These are phyloP conservation scores for Hamiltosporidium magnivora DNA, from an alignment of 371 early-diverging fungal genomes.

Conservation along the genomic window DNA sequence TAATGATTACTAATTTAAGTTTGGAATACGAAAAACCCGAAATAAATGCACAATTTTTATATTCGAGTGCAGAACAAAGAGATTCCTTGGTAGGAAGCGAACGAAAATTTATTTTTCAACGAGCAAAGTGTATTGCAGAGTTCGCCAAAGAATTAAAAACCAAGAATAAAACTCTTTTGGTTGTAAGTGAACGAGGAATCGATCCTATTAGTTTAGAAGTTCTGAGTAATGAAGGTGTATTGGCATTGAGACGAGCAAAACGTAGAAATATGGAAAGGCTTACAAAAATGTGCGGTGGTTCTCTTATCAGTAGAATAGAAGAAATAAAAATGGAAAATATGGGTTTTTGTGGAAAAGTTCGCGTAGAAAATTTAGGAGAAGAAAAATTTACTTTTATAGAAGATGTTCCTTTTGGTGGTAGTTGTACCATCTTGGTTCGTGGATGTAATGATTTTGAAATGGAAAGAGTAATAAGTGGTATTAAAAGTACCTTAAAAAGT, in stretches of 20 bases:
- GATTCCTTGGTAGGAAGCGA: slow-evolving; percentile 92
- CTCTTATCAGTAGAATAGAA: slow-evolving; percentile 85
- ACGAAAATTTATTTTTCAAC: slow-evolving; percentile 80
- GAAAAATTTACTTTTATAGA: slow-evolving; percentile 98
- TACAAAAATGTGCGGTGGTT: slow-evolving; percentile 72
- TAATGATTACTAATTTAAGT: slow-evolving; percentile 89
- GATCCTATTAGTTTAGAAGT: slow-evolving; percentile 93
- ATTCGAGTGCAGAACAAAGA: slow-evolving; percentile 86
- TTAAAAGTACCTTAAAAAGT: slow-evolving; percentile 89
- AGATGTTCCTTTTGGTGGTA: slow-evolving; percentile 64
- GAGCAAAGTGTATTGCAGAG: slow-evolving; percentile 78
- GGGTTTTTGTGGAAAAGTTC: slow-evolving; percentile 80
- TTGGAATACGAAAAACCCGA: slow-evolving; percentile 99
- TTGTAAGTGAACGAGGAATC: slow-evolving; percentile 98
- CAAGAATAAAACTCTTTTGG: slow-evolving; percentile 72
- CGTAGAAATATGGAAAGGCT: slow-evolving; percentile 96
- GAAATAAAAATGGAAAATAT: slow-evolving; percentile 72
- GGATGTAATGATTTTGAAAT: slow-evolving; percentile 86
- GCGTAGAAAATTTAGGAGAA: slow-evolving; percentile 89
- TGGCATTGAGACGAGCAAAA: slow-evolving; percentile 96
- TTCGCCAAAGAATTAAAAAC: slow-evolving; percentile 61
- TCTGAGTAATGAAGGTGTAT: slow-evolving; percentile 79
- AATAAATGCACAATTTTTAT: slow-evolving; percentile 97
- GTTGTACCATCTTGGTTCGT: slow-evolving; percentile 86
- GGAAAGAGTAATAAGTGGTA: slow-evolving; percentile 82